Percentiles rank a stretch among this genome's conserved stretches.
Evolutionary conservation across 169 alveolate species (phyloP).

Genomic region (Prorocentrum cordatum): DNA sequence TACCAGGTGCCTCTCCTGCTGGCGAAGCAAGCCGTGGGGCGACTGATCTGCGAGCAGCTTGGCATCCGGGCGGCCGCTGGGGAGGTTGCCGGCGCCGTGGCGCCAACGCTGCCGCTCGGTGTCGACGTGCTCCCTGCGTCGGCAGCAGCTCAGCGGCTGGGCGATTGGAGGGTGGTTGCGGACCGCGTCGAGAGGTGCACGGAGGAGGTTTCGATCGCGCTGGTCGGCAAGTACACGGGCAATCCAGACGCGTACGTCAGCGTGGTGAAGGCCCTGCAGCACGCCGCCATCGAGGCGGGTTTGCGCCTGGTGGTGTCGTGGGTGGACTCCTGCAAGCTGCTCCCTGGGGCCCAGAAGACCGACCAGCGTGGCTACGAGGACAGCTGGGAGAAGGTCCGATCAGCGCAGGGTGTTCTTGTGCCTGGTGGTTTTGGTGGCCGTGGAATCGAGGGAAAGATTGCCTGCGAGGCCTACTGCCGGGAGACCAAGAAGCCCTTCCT

Average conservation of each 20-base stretch:
- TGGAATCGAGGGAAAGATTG: conserved; percentile 86
- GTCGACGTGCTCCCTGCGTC: no score
- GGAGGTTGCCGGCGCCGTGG: background rate
- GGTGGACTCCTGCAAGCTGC: conserved; percentile 77
- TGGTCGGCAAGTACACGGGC: conserved; percentile 91
- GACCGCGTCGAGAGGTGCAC: background rate
- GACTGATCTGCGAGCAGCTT: conserved; percentile 17
- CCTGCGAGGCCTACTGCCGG: conserved; percentile 85
- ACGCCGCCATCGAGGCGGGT: conserved; percentile 85
- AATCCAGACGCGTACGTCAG: conserved; percentile 88
- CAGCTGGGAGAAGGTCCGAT: conserved; percentile 78
- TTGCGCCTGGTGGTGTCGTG: conserved; percentile 76
- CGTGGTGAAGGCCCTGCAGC: conserved; percentile 87
- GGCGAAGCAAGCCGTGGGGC: conserved; percentile 78
- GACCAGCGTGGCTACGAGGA: conserved; percentile 66
- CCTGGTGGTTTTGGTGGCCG: conserved; percentile 95
- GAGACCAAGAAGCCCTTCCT: conserved; percentile 70
- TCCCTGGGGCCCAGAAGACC: conserved; percentile 60
- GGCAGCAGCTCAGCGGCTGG: no score
- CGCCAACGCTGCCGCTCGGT: no score
- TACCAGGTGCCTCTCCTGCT: conserved; percentile 77
- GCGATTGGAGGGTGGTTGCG: conserved; percentile 1
- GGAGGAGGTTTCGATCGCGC: conserved; percentile 79
- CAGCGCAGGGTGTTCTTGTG: conserved; percentile 85
- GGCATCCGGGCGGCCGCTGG: background rate